A percentile compares a stretch with the other conserved stretches of the same genome.
Conservation (phyloP, 768 basidiomycete genomes). For the Kwoniella botswanensis region DNA sequence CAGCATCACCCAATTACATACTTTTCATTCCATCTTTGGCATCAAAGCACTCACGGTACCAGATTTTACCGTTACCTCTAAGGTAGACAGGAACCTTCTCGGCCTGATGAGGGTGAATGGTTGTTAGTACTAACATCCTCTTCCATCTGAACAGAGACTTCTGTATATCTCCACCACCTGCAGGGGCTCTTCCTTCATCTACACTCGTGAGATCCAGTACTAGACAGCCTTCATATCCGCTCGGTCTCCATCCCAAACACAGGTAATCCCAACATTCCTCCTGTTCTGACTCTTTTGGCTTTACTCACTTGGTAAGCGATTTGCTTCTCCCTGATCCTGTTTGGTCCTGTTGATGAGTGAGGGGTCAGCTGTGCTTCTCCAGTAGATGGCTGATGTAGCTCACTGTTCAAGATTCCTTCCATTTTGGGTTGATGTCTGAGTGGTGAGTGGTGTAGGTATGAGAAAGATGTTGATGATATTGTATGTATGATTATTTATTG, state of each 20-base stretch:
- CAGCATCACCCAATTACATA: neutral
- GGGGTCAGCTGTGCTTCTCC: neutral
- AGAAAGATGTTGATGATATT: neutral
- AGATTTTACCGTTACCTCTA: slow-evolving; percentile 41
- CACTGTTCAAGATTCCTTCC: slow-evolving; percentile 45
- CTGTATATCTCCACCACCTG: too few relatives aligned
- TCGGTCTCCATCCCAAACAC: too few relatives aligned
- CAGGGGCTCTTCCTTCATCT: too few relatives aligned
- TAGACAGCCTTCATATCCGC: too few relatives aligned
- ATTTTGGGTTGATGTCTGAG: slow-evolving; percentile 25
- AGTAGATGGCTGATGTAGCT: slow-evolving; percentile 4
- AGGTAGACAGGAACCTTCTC: slow-evolving; percentile 48
- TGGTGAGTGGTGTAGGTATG: slow-evolving; percentile 18
- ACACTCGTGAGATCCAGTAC: too few relatives aligned
- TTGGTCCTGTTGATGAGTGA: slow-evolving; percentile 29
- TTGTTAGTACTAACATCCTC: too few relatives aligned
- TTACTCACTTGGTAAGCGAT: slow-evolving; percentile 40
- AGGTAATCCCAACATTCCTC: neutral
- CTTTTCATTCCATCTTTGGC: too few relatives aligned
- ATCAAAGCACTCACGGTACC: slow-evolving; percentile 42
- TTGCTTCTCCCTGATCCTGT: slow-evolving; percentile 44
- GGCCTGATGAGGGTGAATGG: slow-evolving; percentile 16
- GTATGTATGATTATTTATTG: slow-evolving; percentile 4
- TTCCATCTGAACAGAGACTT: too few relatives aligned
- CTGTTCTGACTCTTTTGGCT: neutral